phyloP scores from a whole-genome alignment of 1,284 basidiomycete genomes.

The Calocybe gambosa region DNA sequence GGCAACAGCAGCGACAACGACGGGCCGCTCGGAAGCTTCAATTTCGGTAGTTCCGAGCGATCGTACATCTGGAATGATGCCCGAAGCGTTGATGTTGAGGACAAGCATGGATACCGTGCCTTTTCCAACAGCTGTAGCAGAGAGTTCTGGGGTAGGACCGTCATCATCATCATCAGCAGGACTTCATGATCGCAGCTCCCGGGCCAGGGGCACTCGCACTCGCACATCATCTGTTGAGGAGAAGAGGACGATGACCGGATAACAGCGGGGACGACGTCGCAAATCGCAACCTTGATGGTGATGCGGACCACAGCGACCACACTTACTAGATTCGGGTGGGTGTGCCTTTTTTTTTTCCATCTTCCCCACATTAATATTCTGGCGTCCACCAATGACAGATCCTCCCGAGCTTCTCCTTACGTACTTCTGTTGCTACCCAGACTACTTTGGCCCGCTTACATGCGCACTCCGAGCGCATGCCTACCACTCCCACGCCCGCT shows the following conservation, averaged over 20 bases:
- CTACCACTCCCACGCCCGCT: slow-evolving; percentile 38
- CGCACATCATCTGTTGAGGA: slow-evolving; percentile 11
- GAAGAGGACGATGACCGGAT: slow-evolving; percentile 10
- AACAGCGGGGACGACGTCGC: slow-evolving; percentile 11
- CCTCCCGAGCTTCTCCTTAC: slow-evolving; percentile 35
- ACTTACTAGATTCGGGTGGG: slow-evolving; percentile 14
- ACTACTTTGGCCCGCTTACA: slow-evolving; percentile 32
- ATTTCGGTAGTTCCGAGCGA: slow-evolving; percentile 12
- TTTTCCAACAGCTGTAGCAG: slow-evolving; percentile 10
- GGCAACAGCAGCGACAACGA: slow-evolving; percentile 7
- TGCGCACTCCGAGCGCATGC: slow-evolving; percentile 38
- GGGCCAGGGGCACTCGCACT: slow-evolving; percentile 9
- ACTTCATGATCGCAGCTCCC: background rate
- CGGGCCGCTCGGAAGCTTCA: slow-evolving; percentile 18
- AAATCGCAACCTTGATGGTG: slow-evolving; percentile 15
- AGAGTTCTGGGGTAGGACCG: background rate
- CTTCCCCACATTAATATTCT: slow-evolving; percentile 32
- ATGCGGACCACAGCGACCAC: slow-evolving; percentile 13
- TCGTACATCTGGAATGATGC: slow-evolving; percentile 13
- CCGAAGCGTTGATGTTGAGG: slow-evolving; percentile 11
- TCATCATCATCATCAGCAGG: background rate
- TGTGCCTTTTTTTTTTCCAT: slow-evolving; percentile 14
- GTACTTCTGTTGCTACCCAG: slow-evolving; percentile 41
- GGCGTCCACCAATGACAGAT: slow-evolving; percentile 33
- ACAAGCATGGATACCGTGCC: background rate